A percentile compares a stretch with the other conserved stretches of the same genome.
Conservation (phyloP, 805 yeast species). For the Tetrapisispora arboricola region DNA sequence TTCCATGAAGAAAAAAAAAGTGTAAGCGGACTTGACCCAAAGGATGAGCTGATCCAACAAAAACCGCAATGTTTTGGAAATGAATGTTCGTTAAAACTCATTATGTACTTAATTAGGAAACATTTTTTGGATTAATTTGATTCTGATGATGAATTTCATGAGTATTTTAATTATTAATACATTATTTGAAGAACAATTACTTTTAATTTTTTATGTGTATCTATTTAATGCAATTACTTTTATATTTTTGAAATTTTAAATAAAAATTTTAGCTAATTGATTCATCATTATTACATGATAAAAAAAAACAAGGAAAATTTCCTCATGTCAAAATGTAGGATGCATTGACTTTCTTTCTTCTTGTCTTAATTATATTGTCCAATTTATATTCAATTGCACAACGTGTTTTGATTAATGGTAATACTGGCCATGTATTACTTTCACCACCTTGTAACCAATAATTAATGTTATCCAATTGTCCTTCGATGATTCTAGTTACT, state of each 20-base stretch:
- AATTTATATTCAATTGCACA: slow-evolving; percentile 84
- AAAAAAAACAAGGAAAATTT: too few relatives aligned
- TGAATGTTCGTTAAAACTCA: too few relatives aligned
- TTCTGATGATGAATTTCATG: too few relatives aligned
- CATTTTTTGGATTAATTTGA: too few relatives aligned
- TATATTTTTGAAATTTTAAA: background rate
- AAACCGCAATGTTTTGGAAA: too few relatives aligned
- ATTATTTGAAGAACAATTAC: too few relatives aligned
- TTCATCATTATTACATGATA: too few relatives aligned
- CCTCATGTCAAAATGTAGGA: background rate
- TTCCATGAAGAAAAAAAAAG: too few relatives aligned
- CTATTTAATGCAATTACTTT: background rate
- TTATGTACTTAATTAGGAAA: background rate
- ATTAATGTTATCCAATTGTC: slow-evolving; percentile 67
- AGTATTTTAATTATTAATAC: too few relatives aligned
- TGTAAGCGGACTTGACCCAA: too few relatives aligned
- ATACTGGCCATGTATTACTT: slow-evolving; percentile 83
- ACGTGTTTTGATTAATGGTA: slow-evolving; percentile 75
- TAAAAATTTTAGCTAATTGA: background rate
- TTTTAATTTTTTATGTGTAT: background rate
- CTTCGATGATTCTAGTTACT: slow-evolving; percentile 68
- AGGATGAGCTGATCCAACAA: too few relatives aligned
- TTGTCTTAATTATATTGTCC: slow-evolving; percentile 52
- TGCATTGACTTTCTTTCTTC: slow-evolving; percentile 14
- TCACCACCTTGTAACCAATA: slow-evolving; percentile 91